Evolutionary conservation across 1,284 basidiomycete genomes (phyloP).

Genomic region (Phlebopus sp.): DNA sequence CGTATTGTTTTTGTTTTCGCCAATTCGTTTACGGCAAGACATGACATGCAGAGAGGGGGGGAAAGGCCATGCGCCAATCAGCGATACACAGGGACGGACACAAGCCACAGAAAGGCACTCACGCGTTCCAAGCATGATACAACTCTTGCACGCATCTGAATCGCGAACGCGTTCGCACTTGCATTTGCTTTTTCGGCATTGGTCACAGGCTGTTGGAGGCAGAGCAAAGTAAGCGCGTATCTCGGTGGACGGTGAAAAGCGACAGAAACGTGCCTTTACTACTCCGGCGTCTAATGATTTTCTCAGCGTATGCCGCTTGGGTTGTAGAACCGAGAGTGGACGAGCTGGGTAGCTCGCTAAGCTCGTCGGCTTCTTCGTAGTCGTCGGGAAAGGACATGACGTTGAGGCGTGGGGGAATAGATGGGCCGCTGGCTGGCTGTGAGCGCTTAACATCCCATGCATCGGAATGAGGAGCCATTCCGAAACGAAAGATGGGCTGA

Average conservation of each 20-base stretch:
- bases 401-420: conserved; percentile 22
- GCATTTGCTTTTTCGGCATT: conserved; percentile 57
- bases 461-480: conserved; percentile 27
- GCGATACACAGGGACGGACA: background rate
- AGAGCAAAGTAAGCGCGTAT: background rate
- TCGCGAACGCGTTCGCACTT: conserved; percentile 27
- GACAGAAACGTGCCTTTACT: conserved; percentile 56
- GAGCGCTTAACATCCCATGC: conserved; percentile 24
- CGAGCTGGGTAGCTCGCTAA: conserved; percentile 37
- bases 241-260: background rate
- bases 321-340: conserved; percentile 19
- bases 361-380: conserved; percentile 47
- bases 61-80: background rate
- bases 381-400: conserved; percentile 49
- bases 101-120: conserved; percentile 30
- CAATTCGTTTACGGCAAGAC: no score
- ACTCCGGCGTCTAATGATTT: conserved; percentile 56
- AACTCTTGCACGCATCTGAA: conserved; percentile 52
- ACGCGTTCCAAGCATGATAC: conserved; percentile 68
- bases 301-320: conserved; percentile 38
- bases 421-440: conserved; percentile 2
- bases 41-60: background rate
- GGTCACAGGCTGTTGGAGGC: conserved; percentile 59
- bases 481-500: conserved; percentile 22
- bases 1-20: no score